Base-by-base conservation (phyloP, 495 filamentous ascomycete species). In the Hypomontagnella submonticulosa region DNA sequence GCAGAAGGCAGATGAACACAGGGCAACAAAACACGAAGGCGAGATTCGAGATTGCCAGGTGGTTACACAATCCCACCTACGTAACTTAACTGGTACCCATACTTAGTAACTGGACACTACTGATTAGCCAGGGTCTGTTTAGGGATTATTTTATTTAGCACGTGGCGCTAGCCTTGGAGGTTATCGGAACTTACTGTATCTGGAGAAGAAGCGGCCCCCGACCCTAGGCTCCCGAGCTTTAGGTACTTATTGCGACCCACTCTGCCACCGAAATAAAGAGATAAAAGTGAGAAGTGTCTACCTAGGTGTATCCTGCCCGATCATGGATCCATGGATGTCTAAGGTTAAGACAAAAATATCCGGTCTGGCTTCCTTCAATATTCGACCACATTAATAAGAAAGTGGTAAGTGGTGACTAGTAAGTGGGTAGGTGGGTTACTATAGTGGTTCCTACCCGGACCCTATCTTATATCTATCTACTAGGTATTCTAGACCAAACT, bases 121-220 rank as follows among this genome's bases (percentile, higher is more conserved):
- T 27, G 23, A 27, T 27, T 27, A 27, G 23, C 23, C 23, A 27
- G 23, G 6, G 23, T 6, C 23, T 6, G 6, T 51, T 49, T 49
- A 36, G 44, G 43, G 47, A 38, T 12, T 38, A 38, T 38, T 36
- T 23, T 2, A 36, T 57, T 53, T 43, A 62, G 64, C 64, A 67
- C 64, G 64, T 67, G 64, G 64, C 64, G 52, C 34, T 49, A 27
- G n/a, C 23, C 23, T 27, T 6, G 23, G n/a, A 51, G 48, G 18
- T 30, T 41, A 16, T 40, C 34, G 57, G 57, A 61, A 41, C 63
- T 67, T 64, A 44, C 53, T 64, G 18, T 51, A 52, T 47, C 60
- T 27, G 23, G 23, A 27, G 23, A 6, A 27, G 6, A 6, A 27
- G 23, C 23, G 23, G 2, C 23, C 23, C 23, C 23, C 23, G 23